Percentiles rank a stretch among this genome's conserved stretches.
phyloP scores from a whole-genome alignment of 2,329 filamentous ascomycete genomes.

The Pseudogymnoascus sp. region DNA sequence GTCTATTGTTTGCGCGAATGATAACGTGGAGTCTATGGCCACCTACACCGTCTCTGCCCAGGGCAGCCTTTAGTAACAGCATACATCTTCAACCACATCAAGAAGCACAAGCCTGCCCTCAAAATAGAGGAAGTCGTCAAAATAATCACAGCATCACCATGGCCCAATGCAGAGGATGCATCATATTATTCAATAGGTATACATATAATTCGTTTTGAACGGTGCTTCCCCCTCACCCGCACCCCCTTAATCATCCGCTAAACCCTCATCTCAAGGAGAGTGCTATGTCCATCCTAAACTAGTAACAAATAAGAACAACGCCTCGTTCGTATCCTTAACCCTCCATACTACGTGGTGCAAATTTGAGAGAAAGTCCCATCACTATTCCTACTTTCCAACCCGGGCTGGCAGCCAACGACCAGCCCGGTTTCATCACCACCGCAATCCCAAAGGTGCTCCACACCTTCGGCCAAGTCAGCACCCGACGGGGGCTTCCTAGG shows the following conservation, averaged over 20 bases:
- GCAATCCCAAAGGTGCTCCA: not conserved
- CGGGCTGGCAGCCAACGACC: not conserved
- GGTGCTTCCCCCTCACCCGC: not conserved
- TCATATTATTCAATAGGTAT: conserved; percentile 7
- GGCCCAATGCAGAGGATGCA: not conserved
- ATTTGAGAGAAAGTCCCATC: not conserved
- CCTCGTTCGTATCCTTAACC: conserved; percentile 1
- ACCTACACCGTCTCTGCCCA: too few relatives aligned
- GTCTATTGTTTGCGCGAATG: not conserved
- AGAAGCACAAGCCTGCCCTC: not conserved
- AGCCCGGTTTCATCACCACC: not conserved
- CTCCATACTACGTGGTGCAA: not conserved
- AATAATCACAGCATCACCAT: not conserved
- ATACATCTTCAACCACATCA: not conserved
- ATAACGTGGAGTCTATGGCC: not conserved
- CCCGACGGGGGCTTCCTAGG: not conserved
- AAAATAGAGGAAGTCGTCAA: not conserved
- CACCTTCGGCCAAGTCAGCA: not conserved
- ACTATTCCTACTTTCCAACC: not conserved
- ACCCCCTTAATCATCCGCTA: not conserved
- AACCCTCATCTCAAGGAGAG: conserved; percentile 3
- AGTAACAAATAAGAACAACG: conserved; percentile 7
- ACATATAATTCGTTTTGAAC: conserved; percentile 8
- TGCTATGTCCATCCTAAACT: conserved; percentile 9
- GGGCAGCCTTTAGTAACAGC: not conserved